A percentile compares a stretch with the other conserved stretches of the same genome.
Evolutionary conservation across 2,329 filamentous ascomycete species (phyloP).

Genomic region (Dactylellina drechsleri): DNA sequence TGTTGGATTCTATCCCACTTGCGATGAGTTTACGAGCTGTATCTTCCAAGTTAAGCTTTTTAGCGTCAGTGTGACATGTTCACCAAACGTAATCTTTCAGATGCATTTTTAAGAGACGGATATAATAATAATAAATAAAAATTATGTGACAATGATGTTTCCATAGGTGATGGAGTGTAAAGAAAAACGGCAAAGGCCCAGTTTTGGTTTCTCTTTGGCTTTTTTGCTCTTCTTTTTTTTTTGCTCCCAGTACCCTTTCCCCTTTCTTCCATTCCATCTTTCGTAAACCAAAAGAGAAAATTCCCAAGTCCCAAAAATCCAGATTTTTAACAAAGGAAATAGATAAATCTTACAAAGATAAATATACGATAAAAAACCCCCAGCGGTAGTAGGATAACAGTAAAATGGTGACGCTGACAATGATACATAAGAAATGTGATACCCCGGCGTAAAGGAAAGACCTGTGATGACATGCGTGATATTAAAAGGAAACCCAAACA

Average conservation of each 20-base stretch:
- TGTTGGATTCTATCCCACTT: too few species aligned
- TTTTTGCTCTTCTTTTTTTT: not conserved
- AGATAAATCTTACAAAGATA: constrained; percentile 44
- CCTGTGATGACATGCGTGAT: constrained; percentile 50
- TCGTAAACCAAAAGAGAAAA: constrained; percentile 26
- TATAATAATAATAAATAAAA: constrained; percentile 51
- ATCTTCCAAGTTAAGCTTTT: not conserved
- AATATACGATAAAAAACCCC: constrained; percentile 39
- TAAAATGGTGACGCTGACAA: constrained; percentile 54
- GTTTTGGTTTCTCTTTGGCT: not conserved
- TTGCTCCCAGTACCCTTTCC: not conserved
- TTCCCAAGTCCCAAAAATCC: constrained; percentile 43
- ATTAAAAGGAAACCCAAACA: constrained; percentile 45
- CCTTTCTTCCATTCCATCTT: constrained; percentile 14
- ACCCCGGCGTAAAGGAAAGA: constrained; percentile 53
- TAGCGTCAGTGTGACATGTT: not conserved
- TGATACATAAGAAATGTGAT: constrained; percentile 47
- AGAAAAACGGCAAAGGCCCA: constrained; percentile 1
- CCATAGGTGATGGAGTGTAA: not conserved
- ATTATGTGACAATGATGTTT: constrained; percentile 12
- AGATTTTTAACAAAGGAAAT: constrained; percentile 29
- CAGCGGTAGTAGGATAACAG: constrained; percentile 40
- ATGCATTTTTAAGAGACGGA: not conserved
- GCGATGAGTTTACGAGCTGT: too few species aligned
- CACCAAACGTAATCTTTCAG: constrained; percentile 4